Percentiles rank a stretch among this genome's conserved stretches.
These are phyloP conservation scores for Solanum bulbocastanum DNA, from an alignment of 257 asterid species.

Conservation along the genomic window DNA sequence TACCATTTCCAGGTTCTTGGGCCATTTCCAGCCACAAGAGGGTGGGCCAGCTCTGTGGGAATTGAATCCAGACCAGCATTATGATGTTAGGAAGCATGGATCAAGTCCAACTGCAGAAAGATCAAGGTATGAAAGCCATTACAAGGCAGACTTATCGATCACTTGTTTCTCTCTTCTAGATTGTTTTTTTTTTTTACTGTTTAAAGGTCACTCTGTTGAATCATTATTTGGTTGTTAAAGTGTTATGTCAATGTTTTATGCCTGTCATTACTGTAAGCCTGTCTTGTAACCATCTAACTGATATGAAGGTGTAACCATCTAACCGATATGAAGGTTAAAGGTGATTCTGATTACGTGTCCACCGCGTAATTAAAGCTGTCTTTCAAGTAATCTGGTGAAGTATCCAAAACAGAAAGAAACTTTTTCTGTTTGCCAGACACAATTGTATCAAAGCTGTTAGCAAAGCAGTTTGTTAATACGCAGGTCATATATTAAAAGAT, in stretches of 20 bases:
- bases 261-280: neutral
- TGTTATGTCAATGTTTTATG: neutral
- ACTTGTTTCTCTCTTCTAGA: neutral
- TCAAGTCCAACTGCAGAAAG: constrained; percentile 25
- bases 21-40: constrained; percentile 84
- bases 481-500: constrained; percentile 67
- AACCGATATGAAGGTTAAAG: neutral
- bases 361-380: neutral
- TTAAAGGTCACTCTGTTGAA: neutral
- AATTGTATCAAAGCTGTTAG: constrained; percentile 2
- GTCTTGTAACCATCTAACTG: neutral
- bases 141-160: neutral
- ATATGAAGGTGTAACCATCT: neutral
- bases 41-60: constrained; percentile 86
- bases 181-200: neutral
- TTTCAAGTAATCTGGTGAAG: neutral
- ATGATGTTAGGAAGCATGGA: constrained; percentile 44
- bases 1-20: constrained; percentile 57
- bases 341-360: neutral
- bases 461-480: constrained; percentile 7
- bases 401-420: neutral
- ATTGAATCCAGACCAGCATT: constrained; percentile 74
- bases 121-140: constrained; percentile 37
- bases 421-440: neutral
- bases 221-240: neutral